These are phyloP conservation scores for Fusarium concolor DNA, from an alignment of 2,329 filamentous ascomycete species.

Conservation along the genomic window DNA sequence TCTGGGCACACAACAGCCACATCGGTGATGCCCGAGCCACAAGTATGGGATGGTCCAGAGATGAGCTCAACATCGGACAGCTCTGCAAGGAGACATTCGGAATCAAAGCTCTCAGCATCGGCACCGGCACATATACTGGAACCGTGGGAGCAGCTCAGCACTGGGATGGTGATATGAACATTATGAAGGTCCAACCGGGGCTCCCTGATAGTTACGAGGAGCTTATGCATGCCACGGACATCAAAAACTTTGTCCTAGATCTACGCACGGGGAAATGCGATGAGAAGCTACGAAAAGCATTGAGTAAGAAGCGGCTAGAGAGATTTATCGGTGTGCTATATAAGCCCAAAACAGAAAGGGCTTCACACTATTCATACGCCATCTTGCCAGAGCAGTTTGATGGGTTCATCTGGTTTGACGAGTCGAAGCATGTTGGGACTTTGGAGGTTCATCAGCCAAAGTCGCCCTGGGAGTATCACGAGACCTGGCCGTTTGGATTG, in stretches of 20 bases:
- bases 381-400: constrained; percentile 30
- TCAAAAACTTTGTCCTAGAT: constrained; percentile 27
- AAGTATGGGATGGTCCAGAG: constrained; percentile 30
- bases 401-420: constrained; percentile 32
- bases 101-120: constrained; percentile 14
- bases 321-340: constrained; percentile 35
- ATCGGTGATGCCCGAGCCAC: constrained; percentile 31
- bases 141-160: constrained; percentile 30
- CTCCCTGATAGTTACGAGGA: constrained; percentile 30
- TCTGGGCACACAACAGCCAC: constrained; percentile 36
- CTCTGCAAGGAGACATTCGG: constrained; percentile 26
- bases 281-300: constrained; percentile 11
- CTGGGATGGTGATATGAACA: constrained; percentile 31
- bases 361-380: constrained; percentile 32
- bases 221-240: constrained; percentile 26
- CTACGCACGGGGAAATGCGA: constrained; percentile 19
- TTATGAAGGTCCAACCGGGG: constrained; percentile 25
- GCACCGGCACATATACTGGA: constrained; percentile 25
- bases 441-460: constrained; percentile 32
- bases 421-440: constrained; percentile 26
- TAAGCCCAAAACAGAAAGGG: constrained; percentile 24
- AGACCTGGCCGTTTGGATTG: constrained; percentile 32
- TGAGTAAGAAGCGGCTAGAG: constrained; percentile 16
- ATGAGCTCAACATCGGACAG: constrained; percentile 30
- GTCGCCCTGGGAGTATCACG: constrained; percentile 26